Conservation (phyloP, 78 protist genomes). For the Bigelowiella natans region DNA sequence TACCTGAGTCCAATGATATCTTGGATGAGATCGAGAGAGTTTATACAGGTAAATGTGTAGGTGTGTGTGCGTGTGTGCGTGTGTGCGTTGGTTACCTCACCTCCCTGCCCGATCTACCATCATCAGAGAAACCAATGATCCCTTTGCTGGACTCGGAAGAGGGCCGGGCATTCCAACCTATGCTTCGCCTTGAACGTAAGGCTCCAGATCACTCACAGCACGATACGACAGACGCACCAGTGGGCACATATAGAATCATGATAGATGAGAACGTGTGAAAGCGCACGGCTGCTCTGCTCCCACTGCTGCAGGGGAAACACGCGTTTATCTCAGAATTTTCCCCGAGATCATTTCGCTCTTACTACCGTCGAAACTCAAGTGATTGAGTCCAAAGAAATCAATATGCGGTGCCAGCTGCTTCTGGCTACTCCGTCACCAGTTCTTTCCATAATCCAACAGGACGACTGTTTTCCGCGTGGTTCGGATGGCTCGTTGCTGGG, state of each 20-base stretch:
- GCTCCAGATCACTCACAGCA: too few species aligned
- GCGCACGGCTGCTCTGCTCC: neutral
- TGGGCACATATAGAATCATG: too few species aligned
- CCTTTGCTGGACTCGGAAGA: neutral
- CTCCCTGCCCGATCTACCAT: neutral
- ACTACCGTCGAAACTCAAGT: neutral
- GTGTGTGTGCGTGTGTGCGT: neutral
- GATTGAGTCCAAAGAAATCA: neutral
- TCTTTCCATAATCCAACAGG: neutral
- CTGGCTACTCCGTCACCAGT: neutral
- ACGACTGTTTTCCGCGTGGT: constrained; percentile 19
- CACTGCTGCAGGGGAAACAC: neutral
- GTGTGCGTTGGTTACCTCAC: neutral
- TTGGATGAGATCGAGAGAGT: too few species aligned
- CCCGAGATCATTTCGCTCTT: neutral
- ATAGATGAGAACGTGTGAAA: neutral
- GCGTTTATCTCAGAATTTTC: neutral
- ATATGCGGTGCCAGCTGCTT: neutral
- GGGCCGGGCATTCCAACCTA: neutral
- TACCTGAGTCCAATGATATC: constrained; percentile 17
- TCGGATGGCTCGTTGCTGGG: constrained; percentile 10
- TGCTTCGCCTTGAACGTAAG: too few species aligned
- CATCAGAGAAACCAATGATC: neutral
- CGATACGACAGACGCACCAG: too few species aligned
- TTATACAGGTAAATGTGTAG: too few species aligned